A percentile compares a stretch with the other conserved stretches of the same genome.
Evolutionary conservation across 257 asterid species (phyloP).

Genomic region (Jaltomata sinuosa): DNA sequence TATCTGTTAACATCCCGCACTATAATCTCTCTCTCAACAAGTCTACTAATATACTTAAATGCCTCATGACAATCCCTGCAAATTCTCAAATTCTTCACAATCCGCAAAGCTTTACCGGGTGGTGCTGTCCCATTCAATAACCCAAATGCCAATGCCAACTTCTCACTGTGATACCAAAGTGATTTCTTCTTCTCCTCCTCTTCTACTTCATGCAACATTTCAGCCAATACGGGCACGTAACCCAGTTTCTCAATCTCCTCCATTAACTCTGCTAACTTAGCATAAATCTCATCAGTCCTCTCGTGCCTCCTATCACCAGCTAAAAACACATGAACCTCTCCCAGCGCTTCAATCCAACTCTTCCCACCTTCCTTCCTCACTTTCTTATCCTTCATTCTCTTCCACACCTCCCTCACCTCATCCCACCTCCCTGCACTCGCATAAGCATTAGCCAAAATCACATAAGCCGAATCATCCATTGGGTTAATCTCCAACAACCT

Average conservation of each 20-base stretch:
- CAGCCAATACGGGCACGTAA: slow-evolving; percentile 37
- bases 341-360: slow-evolving; percentile 70
- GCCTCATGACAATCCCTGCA: slow-evolving; percentile 68
- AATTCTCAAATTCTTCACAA: slow-evolving; percentile 61
- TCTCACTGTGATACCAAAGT: slow-evolving; percentile 61
- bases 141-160: slow-evolving; percentile 67
- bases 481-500: slow-evolving; percentile 54
- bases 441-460: slow-evolving; percentile 50
- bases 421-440: slow-evolving; percentile 52
- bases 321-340: slow-evolving; percentile 48
- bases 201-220: slow-evolving; percentile 37
- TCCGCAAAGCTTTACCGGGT: slow-evolving; percentile 55
- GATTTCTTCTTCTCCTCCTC: slow-evolving; percentile 41
- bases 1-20: slow-evolving; percentile 67
- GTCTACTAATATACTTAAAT: slow-evolving; percentile 48
- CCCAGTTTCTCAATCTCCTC: slow-evolving; percentile 53
- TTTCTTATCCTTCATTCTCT: slow-evolving; percentile 48
- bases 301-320: slow-evolving; percentile 56
- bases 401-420: slow-evolving; percentile 50
- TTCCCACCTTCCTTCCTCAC: slow-evolving; percentile 62
- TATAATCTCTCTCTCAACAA: slow-evolving; percentile 48
- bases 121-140: slow-evolving; percentile 53
- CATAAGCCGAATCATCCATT: slow-evolving; percentile 71
- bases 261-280: slow-evolving; percentile 44
- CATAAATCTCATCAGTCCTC: slow-evolving; percentile 47